Percentiles rank a stretch among this genome's conserved stretches.
phyloP scores from a whole-genome alignment of 805 yeast genomes.

The Wickerhamiella alocasiicola region DNA sequence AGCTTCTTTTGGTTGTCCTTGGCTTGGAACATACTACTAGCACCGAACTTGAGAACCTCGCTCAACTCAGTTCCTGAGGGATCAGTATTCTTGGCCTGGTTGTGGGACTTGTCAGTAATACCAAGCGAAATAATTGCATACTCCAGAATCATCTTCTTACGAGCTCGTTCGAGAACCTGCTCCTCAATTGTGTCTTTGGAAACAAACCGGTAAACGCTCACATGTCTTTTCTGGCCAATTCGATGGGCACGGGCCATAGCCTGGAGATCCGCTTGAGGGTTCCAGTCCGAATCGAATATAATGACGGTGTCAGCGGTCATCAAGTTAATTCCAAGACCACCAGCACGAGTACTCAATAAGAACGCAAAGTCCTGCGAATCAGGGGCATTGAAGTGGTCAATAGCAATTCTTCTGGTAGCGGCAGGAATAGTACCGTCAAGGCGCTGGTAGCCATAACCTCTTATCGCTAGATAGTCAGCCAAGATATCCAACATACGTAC shows the following conservation, averaged over 20 bases:
- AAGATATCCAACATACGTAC: slow-evolving; percentile 89
- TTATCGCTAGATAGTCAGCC: slow-evolving; percentile 81
- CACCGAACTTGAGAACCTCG: slow-evolving; percentile 94
- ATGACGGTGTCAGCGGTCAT: slow-evolving; percentile 99
- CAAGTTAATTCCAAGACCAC: slow-evolving; percentile 94
- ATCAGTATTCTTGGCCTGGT: slow-evolving; percentile 39
- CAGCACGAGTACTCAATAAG: slow-evolving; percentile 88
- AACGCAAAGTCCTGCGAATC: slow-evolving; percentile 87
- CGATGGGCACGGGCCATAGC: slow-evolving; percentile 99
- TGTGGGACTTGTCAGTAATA: slow-evolving; percentile 62
- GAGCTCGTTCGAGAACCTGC: slow-evolving; percentile 89
- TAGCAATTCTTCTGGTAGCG: slow-evolving; percentile 81
- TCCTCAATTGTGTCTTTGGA: slow-evolving; percentile 97
- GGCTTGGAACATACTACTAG: slow-evolving; percentile 97
- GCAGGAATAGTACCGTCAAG: slow-evolving; percentile 96
- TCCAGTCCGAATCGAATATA: slow-evolving; percentile 97
- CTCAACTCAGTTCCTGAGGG: slow-evolving; percentile 63
- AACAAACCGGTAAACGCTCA: slow-evolving; percentile 94
- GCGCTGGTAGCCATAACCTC: slow-evolving; percentile 81
- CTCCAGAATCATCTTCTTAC: slow-evolving; percentile 95
- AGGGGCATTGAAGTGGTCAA: slow-evolving; percentile 92
- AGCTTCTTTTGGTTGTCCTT: slow-evolving; percentile 87
- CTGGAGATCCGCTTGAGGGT: slow-evolving; percentile 97
- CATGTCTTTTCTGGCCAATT: slow-evolving; percentile 98
- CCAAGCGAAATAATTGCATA: slow-evolving; percentile 96